phyloP scores from a whole-genome alignment of 73 alveolate genomes.

The Tetrahymena thermophila region DNA sequence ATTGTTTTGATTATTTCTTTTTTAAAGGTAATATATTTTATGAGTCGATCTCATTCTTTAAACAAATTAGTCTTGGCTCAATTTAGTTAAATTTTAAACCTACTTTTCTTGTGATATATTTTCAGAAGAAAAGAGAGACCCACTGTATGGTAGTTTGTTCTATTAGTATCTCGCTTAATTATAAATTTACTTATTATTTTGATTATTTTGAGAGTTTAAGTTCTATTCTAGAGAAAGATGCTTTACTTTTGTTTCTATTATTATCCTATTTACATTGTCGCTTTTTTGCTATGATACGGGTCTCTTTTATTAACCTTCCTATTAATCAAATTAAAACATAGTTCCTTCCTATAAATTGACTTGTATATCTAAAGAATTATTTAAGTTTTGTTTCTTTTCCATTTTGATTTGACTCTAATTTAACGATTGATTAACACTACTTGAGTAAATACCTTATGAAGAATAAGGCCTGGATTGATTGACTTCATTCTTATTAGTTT shows the following conservation, averaged over 20 bases:
- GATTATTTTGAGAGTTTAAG: background rate
- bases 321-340: background rate
- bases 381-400: background rate
- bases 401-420: background rate
- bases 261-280: background rate
- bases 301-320: background rate
- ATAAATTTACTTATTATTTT: background rate
- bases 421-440: background rate
- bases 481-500: background rate
- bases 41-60: background rate
- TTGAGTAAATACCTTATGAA: background rate
- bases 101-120: background rate
- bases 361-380: background rate
- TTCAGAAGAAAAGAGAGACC: background rate
- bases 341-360: background rate
- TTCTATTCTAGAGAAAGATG: background rate
- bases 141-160: background rate
- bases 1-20: background rate
- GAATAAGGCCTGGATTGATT: background rate
- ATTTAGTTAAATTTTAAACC: background rate
- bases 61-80: background rate
- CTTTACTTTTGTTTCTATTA: background rate
- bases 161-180: background rate
- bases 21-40: background rate
- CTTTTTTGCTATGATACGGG: background rate